Conservation (phyloP, 192 early-diverging fungal species). For the Radiomyces spectabilis region DNA sequence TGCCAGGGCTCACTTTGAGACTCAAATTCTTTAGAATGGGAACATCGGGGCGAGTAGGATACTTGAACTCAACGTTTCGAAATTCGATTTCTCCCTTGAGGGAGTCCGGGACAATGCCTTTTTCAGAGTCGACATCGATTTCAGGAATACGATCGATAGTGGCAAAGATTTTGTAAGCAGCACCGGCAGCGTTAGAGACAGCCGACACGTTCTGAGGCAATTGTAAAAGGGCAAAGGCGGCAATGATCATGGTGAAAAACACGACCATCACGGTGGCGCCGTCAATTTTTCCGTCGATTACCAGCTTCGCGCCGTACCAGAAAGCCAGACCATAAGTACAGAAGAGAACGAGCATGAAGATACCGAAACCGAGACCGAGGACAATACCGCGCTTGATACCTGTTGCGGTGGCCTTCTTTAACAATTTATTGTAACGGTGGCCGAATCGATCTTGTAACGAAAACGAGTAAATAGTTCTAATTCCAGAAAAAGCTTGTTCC, state of each 20-base stretch:
- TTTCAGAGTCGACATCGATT: slow-evolving; percentile 53
- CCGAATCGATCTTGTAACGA: slow-evolving; percentile 66
- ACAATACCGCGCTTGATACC: slow-evolving; percentile 61
- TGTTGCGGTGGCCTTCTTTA: slow-evolving; percentile 50
- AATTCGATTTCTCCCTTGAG: slow-evolving; percentile 70
- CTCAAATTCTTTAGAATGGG: slow-evolving; percentile 63
- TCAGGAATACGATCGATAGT: slow-evolving; percentile 73
- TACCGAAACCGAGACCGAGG: slow-evolving; percentile 56
- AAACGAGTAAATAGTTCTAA: slow-evolving; percentile 83
- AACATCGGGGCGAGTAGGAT: slow-evolving; percentile 80
- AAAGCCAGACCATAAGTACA: slow-evolving; percentile 66
- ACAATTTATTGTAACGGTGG: slow-evolving; percentile 47
- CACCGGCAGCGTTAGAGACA: slow-evolving; percentile 66
- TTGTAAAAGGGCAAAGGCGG: slow-evolving; percentile 70
- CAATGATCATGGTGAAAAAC: slow-evolving; percentile 84
- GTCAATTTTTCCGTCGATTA: slow-evolving; percentile 32
- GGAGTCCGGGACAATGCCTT: slow-evolving; percentile 32
- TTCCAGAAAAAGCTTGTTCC: slow-evolving; percentile 69
- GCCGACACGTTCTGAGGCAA: slow-evolving; percentile 60
- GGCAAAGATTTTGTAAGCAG: slow-evolving; percentile 67
- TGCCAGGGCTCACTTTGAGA: slow-evolving; percentile 62
- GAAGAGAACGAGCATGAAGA: slow-evolving; percentile 67
- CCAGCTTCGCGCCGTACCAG: slow-evolving; percentile 68
- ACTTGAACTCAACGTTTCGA: slow-evolving; percentile 66
- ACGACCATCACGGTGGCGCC: slow-evolving; percentile 60